Base-by-base conservation (phyloP, 371 early-diverging fungal species). In the Mortierella polycephala region DNA sequence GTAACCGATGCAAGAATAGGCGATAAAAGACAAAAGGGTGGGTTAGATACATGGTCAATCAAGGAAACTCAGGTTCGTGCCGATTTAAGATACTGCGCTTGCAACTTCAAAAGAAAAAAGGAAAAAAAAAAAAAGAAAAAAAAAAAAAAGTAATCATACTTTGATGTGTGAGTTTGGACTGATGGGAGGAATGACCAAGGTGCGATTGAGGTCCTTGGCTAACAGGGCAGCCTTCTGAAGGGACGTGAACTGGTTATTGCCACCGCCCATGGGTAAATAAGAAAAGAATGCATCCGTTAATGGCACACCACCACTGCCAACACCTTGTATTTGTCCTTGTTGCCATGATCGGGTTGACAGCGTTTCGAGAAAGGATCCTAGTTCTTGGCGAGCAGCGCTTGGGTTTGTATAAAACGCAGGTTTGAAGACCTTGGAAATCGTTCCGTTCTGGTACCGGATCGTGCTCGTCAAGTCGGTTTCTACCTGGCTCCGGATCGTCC, bases 191-290 rank as follows among this genome's bases (percentile, higher is more conserved):
- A 76, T 58, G 50, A 76, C 42, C 41, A 76, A 21, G 13, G 77
- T 76, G 39, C 77, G 67, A 1, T 63, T 63, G 39, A 71, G 71
- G 49, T 71, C 71, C 56, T 76, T 76, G 44, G 77, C 77, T 49
- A 76, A 37, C 3, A 76, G 37, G 1, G 77, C 77, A 12, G 77
- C 77, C 49, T 64, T 71, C 41, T 76, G 71, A 6, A 76, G 64
- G 0, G 71, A 63, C 3, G 71, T 64, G 49, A 76, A 76, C 62
- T 76, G 77, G 62, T 76, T 76, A 57, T 76, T 76, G 1, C 77
- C 68, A 5, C 77, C 77, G 5, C 77, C 77, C 71, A 76, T 71
- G 5, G 77, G 77, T 59, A 76, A 18, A n/a, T 71, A 76, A 4
- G 64, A 58, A 39, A 76, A 64, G 53, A 64, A 74, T 20, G 45